Conservation (phyloP, 2,329 filamentous ascomycete genomes). For the Phaeosphaeriaceae sp. region DNA sequence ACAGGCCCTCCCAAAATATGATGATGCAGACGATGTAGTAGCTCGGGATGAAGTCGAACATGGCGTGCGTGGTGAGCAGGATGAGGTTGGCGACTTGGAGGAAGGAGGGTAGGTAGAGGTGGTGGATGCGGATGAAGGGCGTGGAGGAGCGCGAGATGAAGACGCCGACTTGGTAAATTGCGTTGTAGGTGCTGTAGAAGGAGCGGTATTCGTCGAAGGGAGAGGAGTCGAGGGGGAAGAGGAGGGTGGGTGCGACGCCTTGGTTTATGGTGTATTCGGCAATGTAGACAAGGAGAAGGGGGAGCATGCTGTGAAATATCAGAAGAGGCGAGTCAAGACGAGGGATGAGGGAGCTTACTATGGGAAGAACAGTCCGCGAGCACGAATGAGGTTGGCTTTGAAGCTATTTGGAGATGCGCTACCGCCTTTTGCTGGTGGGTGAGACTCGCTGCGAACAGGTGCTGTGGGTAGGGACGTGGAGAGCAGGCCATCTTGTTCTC, state of each 20-base stretch:
- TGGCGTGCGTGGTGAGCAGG: slow-evolving; percentile 75
- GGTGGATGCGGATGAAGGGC: slow-evolving; percentile 81
- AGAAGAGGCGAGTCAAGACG: background rate
- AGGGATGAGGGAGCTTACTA: slow-evolving; percentile 58
- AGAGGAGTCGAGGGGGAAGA: slow-evolving; percentile 79
- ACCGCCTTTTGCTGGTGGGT: slow-evolving; percentile 15
- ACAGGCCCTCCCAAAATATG: slow-evolving; percentile 91
- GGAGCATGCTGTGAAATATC: slow-evolving; percentile 72
- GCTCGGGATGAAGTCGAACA: slow-evolving; percentile 81
- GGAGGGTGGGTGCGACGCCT: slow-evolving; percentile 85
- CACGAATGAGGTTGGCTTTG: slow-evolving; percentile 66
- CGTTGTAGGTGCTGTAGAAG: slow-evolving; percentile 94
- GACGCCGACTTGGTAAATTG: slow-evolving; percentile 93
- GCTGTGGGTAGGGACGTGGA: slow-evolving; percentile 36
- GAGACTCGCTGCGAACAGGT: slow-evolving; percentile 35
- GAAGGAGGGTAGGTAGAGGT: slow-evolving; percentile 80
- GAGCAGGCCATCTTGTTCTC: slow-evolving; percentile 47
- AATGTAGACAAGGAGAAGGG: slow-evolving; percentile 88
- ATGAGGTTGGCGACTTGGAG: slow-evolving; percentile 82
- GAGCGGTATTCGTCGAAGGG: slow-evolving; percentile 83
- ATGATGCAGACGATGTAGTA: slow-evolving; percentile 86
- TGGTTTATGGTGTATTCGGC: slow-evolving; percentile 99
- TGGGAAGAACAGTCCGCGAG: slow-evolving; percentile 73
- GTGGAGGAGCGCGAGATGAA: slow-evolving; percentile 93
- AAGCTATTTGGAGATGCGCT: slow-evolving; percentile 43